Evolutionary conservation across 2,329 filamentous ascomycete genomes (phyloP).

Genomic region (Colletotrichum orchidophilum): DNA sequence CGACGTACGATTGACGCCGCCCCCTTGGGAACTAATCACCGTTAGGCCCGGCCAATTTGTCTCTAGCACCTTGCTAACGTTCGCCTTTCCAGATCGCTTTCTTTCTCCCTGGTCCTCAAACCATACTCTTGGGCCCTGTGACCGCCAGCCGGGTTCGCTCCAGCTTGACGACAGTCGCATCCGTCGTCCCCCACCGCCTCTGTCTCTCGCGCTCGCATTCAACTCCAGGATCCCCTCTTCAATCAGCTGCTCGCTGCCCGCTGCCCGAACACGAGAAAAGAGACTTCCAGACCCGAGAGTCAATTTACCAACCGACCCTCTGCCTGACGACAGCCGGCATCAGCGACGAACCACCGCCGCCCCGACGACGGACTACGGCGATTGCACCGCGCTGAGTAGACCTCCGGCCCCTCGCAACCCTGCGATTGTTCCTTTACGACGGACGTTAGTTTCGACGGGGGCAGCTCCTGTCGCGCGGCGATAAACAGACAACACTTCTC

Average conservation of each 20-base stretch:
- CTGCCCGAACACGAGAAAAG: not conserved
- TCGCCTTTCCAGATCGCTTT: conserved; percentile 6
- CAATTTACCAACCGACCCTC: not conserved
- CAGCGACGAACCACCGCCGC: not conserved
- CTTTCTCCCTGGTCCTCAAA: not conserved
- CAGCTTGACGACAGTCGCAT: conserved; percentile 8
- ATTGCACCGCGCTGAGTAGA: not conserved
- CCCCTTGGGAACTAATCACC: conserved; percentile 20
- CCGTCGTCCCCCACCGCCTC: conserved; percentile 14
- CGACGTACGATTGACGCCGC: conserved; percentile 17
- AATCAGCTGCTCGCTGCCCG: not conserved
- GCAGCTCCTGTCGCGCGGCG: not conserved
- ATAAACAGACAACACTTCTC: not conserved
- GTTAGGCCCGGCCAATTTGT: conserved; percentile 17
- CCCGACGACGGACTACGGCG: not conserved
- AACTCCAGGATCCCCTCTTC: conserved; percentile 15
- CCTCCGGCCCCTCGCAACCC: not conserved
- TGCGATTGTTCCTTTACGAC: not conserved
- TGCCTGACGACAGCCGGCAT: not conserved
- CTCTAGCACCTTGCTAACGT: conserved; percentile 15
- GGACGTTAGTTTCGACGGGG: not conserved
- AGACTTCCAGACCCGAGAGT: not conserved
- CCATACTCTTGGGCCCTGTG: not conserved
- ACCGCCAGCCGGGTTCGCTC: not conserved
- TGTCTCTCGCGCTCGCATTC: not conserved